Evolutionary conservation across 257 asterid species (phyloP).

Genomic region (Primulina eburnea): DNA sequence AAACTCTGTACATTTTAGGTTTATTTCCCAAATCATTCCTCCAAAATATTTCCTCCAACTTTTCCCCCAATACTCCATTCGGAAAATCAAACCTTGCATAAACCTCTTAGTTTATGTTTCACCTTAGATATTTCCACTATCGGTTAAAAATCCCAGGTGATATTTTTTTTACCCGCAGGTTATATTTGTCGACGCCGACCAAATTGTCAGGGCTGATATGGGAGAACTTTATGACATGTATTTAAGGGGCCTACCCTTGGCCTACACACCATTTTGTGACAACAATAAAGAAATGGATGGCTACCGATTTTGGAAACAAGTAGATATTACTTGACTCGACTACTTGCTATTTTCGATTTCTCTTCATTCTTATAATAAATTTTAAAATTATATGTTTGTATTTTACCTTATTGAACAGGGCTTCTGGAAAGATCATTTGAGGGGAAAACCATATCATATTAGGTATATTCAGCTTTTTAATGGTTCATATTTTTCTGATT

Average conservation of each 20-base stretch:
- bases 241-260: constrained; percentile 80
- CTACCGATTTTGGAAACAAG: constrained; percentile 95
- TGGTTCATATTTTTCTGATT: constrained; percentile 10
- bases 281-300: constrained; percentile 99
- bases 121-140: constrained; percentile 19
- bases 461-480: constrained; percentile 41
- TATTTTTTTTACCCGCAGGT: constrained; percentile 55
- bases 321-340: constrained; percentile 24
- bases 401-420: constrained; percentile 57
- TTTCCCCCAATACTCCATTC: no score
- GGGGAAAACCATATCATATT: constrained; percentile 95
- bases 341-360: constrained; percentile 7
- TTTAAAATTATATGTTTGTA: constrained; percentile 8
- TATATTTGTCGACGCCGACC: constrained; percentile 97
- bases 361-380: constrained; percentile 9
- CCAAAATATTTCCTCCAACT: no score
- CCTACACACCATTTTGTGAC: constrained; percentile 97
- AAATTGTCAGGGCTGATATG: constrained; percentile 91
- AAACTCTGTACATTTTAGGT: no score
- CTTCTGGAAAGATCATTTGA: constrained; percentile 96
- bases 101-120: constrained; percentile 19
- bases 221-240: constrained; percentile 98
- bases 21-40: no score
- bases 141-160: constrained; percentile 6
- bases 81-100: not conserved